Base-by-base conservation (phyloP, 257 asterid genomes). In the Ajuga chamaepitys region DNA sequence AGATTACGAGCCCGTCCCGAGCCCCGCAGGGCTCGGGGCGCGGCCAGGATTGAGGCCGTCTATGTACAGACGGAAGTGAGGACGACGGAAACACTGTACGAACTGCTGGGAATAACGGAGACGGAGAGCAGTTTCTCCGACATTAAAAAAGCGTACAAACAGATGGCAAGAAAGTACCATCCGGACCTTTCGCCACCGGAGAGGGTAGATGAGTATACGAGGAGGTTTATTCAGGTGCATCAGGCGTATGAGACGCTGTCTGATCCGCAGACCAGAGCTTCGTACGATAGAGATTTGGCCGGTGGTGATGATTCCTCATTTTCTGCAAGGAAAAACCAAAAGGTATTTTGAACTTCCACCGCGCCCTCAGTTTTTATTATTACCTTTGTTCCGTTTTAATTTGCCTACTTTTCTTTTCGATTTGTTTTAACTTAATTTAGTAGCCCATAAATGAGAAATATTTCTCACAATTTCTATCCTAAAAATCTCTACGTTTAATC, bases 171-270 rank as follows among this genome's bases (percentile, higher is more conserved):
- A 62, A 84, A 74, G 72, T 83, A 80, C 48, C 95, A 86, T 57
- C 95, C 95, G 13, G 90, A 86, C 66, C 86, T 83, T 35, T 82
- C 90, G 5, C 95, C 88, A 5, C 83, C 82, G 75, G 90, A 73
- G 35, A 46, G 81, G 28, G 78, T 67, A 58, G 86, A 77, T 18
- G 95, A 83, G 75, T 26, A 79, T 26, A 82, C 88, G 3, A 47
- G 56, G 77, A 74, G 81, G 57, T 86, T 86, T 47, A 73, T 86
- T 13, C 40, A 52, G 85, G 85, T 78, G 41, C 72, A 75, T 3
- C 71, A 82, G 66, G 95, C 95, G 7, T 86, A 86, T 52, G 84
- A 86, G 14, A 86, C 95, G 3, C 88, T 86, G 1, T 84, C 95
- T 7, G 73, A 84, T 66, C 87, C 91, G 6, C 69, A 68, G 16